Conservation (phyloP, 148 eudicot genomes). For the Rhododendron kiyosumense region DNA sequence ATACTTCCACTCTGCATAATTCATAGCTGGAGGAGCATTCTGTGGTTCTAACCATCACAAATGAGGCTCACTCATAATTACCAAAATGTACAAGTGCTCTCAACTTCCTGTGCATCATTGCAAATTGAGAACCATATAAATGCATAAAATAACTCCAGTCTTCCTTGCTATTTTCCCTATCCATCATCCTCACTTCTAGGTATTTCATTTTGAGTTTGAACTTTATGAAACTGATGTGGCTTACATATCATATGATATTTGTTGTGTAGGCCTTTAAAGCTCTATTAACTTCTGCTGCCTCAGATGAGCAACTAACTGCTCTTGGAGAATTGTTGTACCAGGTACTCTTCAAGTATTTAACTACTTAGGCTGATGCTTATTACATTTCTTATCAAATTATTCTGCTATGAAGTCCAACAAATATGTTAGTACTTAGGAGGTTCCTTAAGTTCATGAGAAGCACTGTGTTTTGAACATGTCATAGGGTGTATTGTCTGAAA, state of each 20-base stretch:
- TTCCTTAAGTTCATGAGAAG: background rate
- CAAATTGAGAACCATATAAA: background rate
- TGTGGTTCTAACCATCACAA: background rate
- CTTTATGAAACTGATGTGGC: background rate
- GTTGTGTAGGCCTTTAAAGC: slow-evolving; percentile 83
- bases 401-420: background rate
- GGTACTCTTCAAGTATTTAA: slow-evolving; percentile 32
- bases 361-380: background rate
- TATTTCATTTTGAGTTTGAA: background rate
- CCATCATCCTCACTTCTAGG: background rate
- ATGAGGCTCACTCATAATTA: background rate
- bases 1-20: background rate
- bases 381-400: background rate
- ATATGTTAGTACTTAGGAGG: background rate
- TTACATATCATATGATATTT: background rate
- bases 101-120: background rate
- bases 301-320: slow-evolving; percentile 78
- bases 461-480: background rate
- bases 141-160: background rate
- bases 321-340: slow-evolving; percentile 94
- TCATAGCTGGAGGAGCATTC: background rate
- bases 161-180: background rate
- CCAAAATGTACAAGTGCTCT: background rate
- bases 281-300: slow-evolving; percentile 73
- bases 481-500: background rate